These are phyloP conservation scores for Phytopythium oedochilum DNA, from an alignment of 352 stramenopile genomes.

Conservation along the genomic window DNA sequence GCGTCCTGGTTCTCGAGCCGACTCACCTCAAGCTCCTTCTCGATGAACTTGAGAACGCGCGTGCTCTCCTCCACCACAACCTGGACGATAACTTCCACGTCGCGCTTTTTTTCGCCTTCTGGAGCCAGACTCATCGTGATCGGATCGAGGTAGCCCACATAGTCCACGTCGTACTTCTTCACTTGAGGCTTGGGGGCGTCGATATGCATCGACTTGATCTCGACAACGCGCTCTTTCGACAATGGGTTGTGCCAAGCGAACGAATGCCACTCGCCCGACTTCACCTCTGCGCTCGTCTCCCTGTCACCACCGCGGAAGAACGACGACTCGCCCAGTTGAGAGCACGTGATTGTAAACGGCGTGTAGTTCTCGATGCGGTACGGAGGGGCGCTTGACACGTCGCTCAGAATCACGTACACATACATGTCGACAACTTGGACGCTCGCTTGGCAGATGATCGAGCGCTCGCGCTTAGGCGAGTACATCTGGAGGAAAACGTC, in stretches of 20 bases:
- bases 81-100: constrained; percentile 68
- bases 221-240: constrained; percentile 79
- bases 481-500: constrained; percentile 83
- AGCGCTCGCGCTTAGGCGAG: constrained; percentile 60
- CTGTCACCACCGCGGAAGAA: constrained; percentile 63
- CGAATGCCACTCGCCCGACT: constrained; percentile 64
- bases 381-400: constrained; percentile 71
- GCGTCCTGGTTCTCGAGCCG: constrained; percentile 62
- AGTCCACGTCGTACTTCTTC: constrained; percentile 82
- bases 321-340: constrained; percentile 59
- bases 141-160: constrained; percentile 70
- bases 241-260: constrained; percentile 85
- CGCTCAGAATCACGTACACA: constrained; percentile 81
- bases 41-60: constrained; percentile 74
- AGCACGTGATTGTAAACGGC: constrained; percentile 73
- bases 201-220: constrained; percentile 52
- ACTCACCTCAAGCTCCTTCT: constrained; percentile 75
- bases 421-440: constrained; percentile 89
- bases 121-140: constrained; percentile 49
- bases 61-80: constrained; percentile 77
- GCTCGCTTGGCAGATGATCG: constrained; percentile 79
- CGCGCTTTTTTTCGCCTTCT: constrained; percentile 39
- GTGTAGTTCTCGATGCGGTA: constrained; percentile 89
- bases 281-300: constrained; percentile 42
- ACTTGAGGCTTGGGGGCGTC: constrained; percentile 50